Percentiles rank a stretch among this genome's conserved stretches.
These are phyloP conservation scores for Fusarium humuli DNA, from an alignment of 2,329 filamentous ascomycete genomes.

Conservation along the genomic window DNA sequence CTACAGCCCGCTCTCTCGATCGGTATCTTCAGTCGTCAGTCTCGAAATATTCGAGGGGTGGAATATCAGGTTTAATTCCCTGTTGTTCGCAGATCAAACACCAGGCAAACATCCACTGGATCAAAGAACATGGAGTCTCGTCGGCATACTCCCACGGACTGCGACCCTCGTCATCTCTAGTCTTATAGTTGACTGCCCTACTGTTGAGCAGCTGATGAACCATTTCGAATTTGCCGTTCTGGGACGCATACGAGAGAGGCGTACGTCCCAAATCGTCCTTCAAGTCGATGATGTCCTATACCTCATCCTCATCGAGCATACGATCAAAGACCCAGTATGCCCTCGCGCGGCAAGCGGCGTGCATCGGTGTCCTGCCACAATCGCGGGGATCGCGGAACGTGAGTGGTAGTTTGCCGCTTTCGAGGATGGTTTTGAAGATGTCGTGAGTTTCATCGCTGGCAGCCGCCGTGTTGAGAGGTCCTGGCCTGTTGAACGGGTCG, in stretches of 20 bases:
- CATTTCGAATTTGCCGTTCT: accelerated
- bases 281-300: background rate
- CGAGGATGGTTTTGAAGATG: background rate
- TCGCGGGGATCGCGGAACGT: background rate
- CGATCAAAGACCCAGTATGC: accelerated
- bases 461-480: background rate
- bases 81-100: too few relatives aligned
- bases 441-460: background rate
- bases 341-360: background rate
- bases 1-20: background rate
- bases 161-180: too few relatives aligned
- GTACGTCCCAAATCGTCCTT: background rate
- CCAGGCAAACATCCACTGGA: too few relatives aligned
- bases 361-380: background rate
- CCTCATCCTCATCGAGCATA: accelerated
- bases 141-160: too few relatives aligned
- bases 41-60: too few relatives aligned
- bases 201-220: background rate
- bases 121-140: too few relatives aligned
- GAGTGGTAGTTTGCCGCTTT: accelerated
- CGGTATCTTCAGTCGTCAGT: too few relatives aligned
- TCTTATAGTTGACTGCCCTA: background rate
- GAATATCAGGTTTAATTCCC: too few relatives aligned
- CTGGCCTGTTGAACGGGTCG: too few relatives aligned
- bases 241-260: background rate